phyloP scores from a whole-genome alignment of 2,329 filamentous ascomycete genomes.

The Neonectria hederae region DNA sequence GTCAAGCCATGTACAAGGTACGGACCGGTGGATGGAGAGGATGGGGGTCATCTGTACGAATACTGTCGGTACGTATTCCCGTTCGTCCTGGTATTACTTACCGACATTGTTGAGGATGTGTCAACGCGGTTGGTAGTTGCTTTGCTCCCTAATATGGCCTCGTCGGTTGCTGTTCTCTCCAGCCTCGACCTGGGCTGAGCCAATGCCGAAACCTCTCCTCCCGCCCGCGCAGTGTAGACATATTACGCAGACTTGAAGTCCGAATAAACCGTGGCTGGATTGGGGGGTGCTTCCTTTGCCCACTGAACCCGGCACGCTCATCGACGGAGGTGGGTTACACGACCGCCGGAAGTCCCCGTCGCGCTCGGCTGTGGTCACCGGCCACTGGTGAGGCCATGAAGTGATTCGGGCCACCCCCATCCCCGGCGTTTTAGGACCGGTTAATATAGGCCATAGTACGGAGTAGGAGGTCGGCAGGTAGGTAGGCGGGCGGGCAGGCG shows the following conservation, averaged over 20 bases:
- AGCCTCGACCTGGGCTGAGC: not conserved
- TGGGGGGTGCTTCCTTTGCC: not conserved
- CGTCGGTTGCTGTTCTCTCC: not conserved
- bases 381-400: not conserved
- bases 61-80: not conserved
- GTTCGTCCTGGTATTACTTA: not conserved
- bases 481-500: not conserved
- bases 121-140: not conserved
- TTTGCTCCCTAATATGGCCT: no score
- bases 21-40: not conserved
- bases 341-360: not conserved
- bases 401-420: not conserved
- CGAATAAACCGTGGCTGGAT: not conserved
- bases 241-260: not conserved
- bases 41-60: not conserved
- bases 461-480: not conserved
- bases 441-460: conserved; percentile 1
- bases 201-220: not conserved
- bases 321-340: conserved; percentile 5
- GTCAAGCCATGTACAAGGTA: not conserved
- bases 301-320: not conserved
- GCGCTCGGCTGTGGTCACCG: not conserved
- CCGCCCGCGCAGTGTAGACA: not conserved
- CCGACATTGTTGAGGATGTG: not conserved
- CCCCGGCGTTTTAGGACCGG: conserved; percentile 7